Base-by-base conservation (phyloP, 116 monocot species). In the Cymodocea nodosa region DNA sequence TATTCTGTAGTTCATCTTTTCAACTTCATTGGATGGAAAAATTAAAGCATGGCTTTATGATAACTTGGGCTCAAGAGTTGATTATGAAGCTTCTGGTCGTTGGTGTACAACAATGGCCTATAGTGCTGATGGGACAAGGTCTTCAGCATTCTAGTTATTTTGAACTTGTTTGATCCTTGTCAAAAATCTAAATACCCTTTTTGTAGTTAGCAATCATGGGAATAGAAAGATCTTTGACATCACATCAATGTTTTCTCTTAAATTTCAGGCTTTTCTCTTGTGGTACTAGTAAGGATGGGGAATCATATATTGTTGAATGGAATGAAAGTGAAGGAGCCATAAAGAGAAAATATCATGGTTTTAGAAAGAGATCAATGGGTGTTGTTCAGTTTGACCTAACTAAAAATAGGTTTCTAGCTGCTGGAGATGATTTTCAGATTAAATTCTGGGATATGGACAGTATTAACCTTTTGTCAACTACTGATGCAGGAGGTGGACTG, bases 11-110 rank as follows among this genome's bases (percentile, higher is more conserved):
- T 94, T 94, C 75, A 89, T 94, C 51, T 94, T 94, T 76, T 94
- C 93, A 69, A 94, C 93, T 35, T 79, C 93, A 6, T 55, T 89
- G 70, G 93, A 94, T 86, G 89, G 93, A 61, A 94, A 94, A 68
- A 94, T 94, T 66, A 94, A 94, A 75, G 93, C 93, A 55, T 94
- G 89, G 89, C 52, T 94, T 54, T 94, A 94, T 78, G 93, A 94
- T 65, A 89, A 94, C 67, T 6, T 78, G 71, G 89, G 93, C 36
- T 86, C 93, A 17, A 77, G 86, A 73, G 86, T 94, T 20, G 89
- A 89, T 82, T 94, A 94, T 75, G 86, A 86, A 65, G 93, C 93
- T 30, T 89, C 93, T 37, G 89, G 93, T 5, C 81, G 72, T 53
- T 94, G 89, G 82, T 86, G 93, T 61, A 86, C 89, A 30, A 89